Evolutionary conservation across 1,284 basidiomycete genomes (phyloP).

Genomic region (Trametes polyzona): DNA sequence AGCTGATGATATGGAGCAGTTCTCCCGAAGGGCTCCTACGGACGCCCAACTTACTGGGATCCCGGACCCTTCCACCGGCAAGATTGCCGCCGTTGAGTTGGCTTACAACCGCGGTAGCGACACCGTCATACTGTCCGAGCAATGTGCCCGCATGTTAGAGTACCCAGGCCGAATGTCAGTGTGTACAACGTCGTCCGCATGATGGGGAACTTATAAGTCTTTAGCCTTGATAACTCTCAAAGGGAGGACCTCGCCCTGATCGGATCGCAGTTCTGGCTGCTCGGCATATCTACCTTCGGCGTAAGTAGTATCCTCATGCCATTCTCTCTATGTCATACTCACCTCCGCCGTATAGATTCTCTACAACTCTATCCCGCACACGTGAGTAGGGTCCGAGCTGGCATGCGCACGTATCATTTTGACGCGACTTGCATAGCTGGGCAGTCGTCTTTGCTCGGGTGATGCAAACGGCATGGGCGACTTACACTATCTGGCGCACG

Average conservation of each 20-base stretch:
- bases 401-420: neutral
- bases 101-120: slow-evolving; percentile 23
- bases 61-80: slow-evolving; percentile 11
- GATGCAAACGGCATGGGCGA: slow-evolving; percentile 53
- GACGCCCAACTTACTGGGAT: slow-evolving; percentile 10
- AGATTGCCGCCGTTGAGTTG: slow-evolving; percentile 27
- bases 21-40: neutral
- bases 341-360: slow-evolving; percentile 36
- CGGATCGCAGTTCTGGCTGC: slow-evolving; percentile 60
- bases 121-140: slow-evolving; percentile 35
- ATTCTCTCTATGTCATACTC: neutral
- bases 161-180: slow-evolving; percentile 49
- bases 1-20: neutral
- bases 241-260: slow-evolving; percentile 58
- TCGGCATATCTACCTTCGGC: slow-evolving; percentile 55
- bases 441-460: slow-evolving; percentile 52
- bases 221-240: slow-evolving; percentile 49
- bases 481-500: slow-evolving; percentile 54
- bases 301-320: slow-evolving; percentile 24
- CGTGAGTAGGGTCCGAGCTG: slow-evolving; percentile 38
- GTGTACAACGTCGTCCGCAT: neutral
- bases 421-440: slow-evolving; percentile 36
- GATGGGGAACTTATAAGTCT: neutral
- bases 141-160: slow-evolving; percentile 48
- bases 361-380: slow-evolving; percentile 56